Base-by-base conservation (phyloP, 441 rosid genomes). In the Populus hybrid region DNA sequence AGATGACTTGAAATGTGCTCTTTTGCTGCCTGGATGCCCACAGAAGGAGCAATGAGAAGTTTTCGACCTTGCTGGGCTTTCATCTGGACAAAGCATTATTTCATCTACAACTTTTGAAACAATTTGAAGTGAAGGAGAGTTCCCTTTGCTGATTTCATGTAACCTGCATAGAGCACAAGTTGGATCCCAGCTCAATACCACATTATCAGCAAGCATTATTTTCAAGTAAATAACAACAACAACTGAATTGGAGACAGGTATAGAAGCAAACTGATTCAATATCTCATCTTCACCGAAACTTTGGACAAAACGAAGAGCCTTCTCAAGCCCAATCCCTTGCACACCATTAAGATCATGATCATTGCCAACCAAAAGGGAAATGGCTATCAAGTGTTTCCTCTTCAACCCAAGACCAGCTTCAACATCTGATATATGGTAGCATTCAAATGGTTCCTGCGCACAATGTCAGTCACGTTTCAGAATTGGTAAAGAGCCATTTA, bases 1-100 rank as follows among this genome's bases (percentile, higher is more conserved):
- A 71, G 88, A 87, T 66, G 86, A 82, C 84, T 85, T 89, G 36
- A 84, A 78, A 84, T 95, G 99, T 42, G 67, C 85, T 82, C 76
- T 89, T 84, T 90, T 92, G 83, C 82, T 89, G 42, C 97, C 94
- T 4, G 92, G 95, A 84, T 95, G 99, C 77, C 99, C 98, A 84
- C 99, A 92, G 74, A 88, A 84, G 70, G 97, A 89, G 77, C 98
- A 94, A 79, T 95, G 99, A 82, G 92, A 83, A 77, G 76, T 64
- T 84, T 86, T 87, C 54, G 74, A 81, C 82, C 74, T 86, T 78
- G 84, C 84, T 59, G 86, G 80, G 79, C 66, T 79, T 66, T 80
- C 87, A 73, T 80, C 78, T 50, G 73, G 77, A 80, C 68, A 38
- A 72, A 80, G 65, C 80, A 74, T 73, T 32, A 57, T 81, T 74